Base-by-base conservation (phyloP, 164 flowering plant species). In the Annona cherimola region DNA sequence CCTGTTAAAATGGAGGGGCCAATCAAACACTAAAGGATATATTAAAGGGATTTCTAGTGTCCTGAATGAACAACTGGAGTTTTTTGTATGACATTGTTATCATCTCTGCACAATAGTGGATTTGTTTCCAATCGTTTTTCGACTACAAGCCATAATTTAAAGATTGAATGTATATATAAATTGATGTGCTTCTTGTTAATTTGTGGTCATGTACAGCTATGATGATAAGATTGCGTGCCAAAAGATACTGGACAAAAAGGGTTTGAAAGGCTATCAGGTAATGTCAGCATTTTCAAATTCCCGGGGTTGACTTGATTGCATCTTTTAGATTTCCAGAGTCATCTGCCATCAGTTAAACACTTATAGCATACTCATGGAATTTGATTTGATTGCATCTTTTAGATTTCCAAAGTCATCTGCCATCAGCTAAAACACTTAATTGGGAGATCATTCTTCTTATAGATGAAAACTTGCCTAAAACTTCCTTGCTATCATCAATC, bases 221-320 rank as follows among this genome's bases (percentile, higher is more conserved):
- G 99, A 95, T 83, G 99, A 95, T 76, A 87, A 86, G 81, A 86
- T 86, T 74, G 98, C 96, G 39, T 93, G 99, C 82, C 87, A 89
- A 81, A 85, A 82, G 90, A 89, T 95, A 77, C 84, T 93, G 76
- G 93, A 95, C 71, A 93, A 91, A 73, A 86, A 78, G 80, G 94
- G 98, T 59, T 70, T 95, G 75, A 82, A 83, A 82, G 99, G 99
- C 60, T 95, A 91, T 76, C 96, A 90, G 96, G 96, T 88, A 63
- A 69, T 65, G n/a, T 39, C 41, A 12, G 26, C 75, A 60, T 67
- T 73, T 59, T 19, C 59, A 50, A 42, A 59, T 19, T 73, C 70
- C 3, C 41, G n/a, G 16, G 19, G 16, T 4, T 72, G n/a, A 11
- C 39, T 64, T 65, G 19, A 57, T 11, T 61, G 18, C 19, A 64